phyloP scores from a whole-genome alignment of 108 stramenopile genomes.

The Pseudonitzschia delicatissima region DNA sequence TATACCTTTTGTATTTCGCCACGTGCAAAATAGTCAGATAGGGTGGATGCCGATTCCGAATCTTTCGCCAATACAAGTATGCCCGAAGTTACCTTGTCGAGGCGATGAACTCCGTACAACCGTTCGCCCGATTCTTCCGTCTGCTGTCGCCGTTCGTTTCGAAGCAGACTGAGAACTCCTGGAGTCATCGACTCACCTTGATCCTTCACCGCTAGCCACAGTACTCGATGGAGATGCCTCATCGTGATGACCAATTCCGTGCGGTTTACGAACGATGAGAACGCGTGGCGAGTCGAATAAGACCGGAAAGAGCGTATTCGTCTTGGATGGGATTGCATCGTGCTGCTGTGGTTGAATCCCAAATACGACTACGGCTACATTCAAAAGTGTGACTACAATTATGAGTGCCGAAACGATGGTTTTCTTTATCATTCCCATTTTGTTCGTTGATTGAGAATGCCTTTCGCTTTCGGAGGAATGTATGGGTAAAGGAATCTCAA shows the following conservation, averaged over 20 bases:
- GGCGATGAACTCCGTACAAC: slow-evolving; percentile 78
- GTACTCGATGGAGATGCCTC: background rate
- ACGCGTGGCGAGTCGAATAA: slow-evolving; percentile 62
- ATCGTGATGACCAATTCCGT: slow-evolving; percentile 68
- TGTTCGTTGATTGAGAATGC: background rate
- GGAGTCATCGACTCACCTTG: background rate
- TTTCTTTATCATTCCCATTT: background rate
- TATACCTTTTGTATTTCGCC: slow-evolving; percentile 51
- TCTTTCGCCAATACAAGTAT: slow-evolving; percentile 77
- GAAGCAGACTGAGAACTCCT: background rate
- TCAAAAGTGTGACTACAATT: background rate
- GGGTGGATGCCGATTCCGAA: slow-evolving; percentile 35
- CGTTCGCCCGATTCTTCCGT: slow-evolving; percentile 23
- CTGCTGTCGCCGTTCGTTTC: background rate
- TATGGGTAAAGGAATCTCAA: no score
- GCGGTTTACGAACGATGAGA: slow-evolving; percentile 66
- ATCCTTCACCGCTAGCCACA: background rate
- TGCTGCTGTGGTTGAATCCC: slow-evolving; percentile 8
- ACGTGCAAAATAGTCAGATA: slow-evolving; percentile 43
- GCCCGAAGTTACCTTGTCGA: slow-evolving; percentile 77
- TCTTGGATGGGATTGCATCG: background rate
- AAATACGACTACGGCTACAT: background rate
- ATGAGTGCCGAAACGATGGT: background rate
- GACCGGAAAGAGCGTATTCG: slow-evolving; percentile 15
- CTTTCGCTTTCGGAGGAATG: background rate